phyloP scores from a whole-genome alignment of 2,329 filamentous ascomycete species.

The Fusarium newnesense region DNA sequence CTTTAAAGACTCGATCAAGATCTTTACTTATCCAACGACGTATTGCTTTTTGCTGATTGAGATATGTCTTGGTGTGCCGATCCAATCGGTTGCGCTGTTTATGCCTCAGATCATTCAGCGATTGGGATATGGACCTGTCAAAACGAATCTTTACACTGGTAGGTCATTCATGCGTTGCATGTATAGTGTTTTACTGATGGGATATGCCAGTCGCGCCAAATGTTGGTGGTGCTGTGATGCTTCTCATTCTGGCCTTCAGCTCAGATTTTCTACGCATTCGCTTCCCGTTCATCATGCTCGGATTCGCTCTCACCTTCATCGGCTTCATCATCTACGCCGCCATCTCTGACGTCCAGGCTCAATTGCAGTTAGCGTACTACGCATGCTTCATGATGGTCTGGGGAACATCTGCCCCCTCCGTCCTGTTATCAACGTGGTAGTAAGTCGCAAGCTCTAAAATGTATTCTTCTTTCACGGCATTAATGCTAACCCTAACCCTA shows the following conservation, averaged over 20 bases:
- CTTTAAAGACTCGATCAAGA: conserved; percentile 13
- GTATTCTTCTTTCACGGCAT: no score
- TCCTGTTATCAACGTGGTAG: conserved; percentile 14
- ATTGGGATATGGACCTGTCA: conserved; percentile 2
- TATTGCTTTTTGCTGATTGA: conserved; percentile 21
- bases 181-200: not conserved
- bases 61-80: conserved; percentile 12
- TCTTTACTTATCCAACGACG: conserved; percentile 11
- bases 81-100: conserved; percentile 9
- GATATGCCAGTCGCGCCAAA: not conserved
- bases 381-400: conserved; percentile 27
- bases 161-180: rapidly evolving
- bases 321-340: conserved; percentile 20
- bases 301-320: not conserved
- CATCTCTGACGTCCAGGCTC: conserved; percentile 11
- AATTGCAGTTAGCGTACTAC: not conserved
- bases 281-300: conserved; percentile 11
- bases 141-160: conserved; percentile 18
- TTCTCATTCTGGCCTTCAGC: conserved; percentile 12
- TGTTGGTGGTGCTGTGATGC: conserved; percentile 11
- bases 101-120: conserved; percentile 20
- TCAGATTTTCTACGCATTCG: conserved; percentile 11
- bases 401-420: conserved; percentile 4
- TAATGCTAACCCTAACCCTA: no score
- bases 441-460: no score